phyloP scores from a whole-genome alignment of 1,284 basidiomycete genomes.

The Ceratobasidium sp. region DNA sequence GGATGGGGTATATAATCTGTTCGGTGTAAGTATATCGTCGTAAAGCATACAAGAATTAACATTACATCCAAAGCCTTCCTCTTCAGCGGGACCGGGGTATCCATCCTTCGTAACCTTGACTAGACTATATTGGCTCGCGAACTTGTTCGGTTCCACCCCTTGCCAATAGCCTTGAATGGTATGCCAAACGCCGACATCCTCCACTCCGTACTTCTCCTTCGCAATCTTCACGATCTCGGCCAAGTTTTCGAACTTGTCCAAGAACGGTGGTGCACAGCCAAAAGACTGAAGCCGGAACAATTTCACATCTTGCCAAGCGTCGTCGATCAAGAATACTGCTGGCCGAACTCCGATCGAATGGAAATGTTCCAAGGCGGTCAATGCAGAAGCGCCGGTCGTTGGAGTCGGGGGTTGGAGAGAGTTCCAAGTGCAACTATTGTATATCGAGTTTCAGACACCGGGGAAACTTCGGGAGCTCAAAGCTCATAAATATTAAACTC shows the following conservation, averaged over 20 bases:
- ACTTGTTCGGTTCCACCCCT: conserved; percentile 42
- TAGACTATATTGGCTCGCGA: conserved; percentile 38
- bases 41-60: not conserved
- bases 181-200: conserved; percentile 43
- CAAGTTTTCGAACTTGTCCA: conserved; percentile 37
- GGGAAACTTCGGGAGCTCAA: not conserved
- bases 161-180: conserved; percentile 43
- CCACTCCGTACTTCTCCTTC: conserved; percentile 40
- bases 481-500: not conserved
- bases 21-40: not conserved
- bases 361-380: conserved; percentile 32
- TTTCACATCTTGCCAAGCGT: conserved; percentile 42
- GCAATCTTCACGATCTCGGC: conserved; percentile 39
- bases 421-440: conserved; percentile 43
- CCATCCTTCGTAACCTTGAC: conserved; percentile 44
- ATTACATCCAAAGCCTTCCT: conserved; percentile 38
- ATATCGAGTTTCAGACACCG: not conserved
- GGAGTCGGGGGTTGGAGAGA: conserved; percentile 42
- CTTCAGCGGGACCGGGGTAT: conserved; percentile 42
- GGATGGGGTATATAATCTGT: conserved; percentile 42
- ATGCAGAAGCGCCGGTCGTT: conserved; percentile 37
- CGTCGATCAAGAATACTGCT: conserved; percentile 41
- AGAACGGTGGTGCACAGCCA: conserved; percentile 26
- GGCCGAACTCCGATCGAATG: conserved; percentile 40
- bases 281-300: conserved; percentile 41